These are phyloP conservation scores for Aureobasidium mangrovei DNA, from an alignment of 2,329 filamentous ascomycete genomes.

Conservation along the genomic window DNA sequence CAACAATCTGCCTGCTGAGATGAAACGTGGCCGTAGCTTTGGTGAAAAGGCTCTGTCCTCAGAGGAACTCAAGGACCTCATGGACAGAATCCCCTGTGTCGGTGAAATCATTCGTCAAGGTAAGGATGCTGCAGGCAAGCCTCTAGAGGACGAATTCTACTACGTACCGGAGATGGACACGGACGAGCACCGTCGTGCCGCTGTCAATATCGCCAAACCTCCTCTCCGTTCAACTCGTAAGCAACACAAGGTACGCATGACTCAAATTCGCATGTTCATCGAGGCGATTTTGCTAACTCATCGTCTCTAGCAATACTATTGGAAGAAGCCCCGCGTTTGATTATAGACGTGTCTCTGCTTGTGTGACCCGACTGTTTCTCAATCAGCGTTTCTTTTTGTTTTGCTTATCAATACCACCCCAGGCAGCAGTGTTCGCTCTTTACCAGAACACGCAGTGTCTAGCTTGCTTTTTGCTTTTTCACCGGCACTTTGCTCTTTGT, in stretches of 20 bases:
- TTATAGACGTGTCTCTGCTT: not conserved
- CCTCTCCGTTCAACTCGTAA: constrained; percentile 85
- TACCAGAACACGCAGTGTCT: too few relatives aligned
- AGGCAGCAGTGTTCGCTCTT: too few relatives aligned
- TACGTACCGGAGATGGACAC: constrained; percentile 82
- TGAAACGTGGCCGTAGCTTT: constrained; percentile 30
- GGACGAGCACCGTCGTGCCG: constrained; percentile 67
- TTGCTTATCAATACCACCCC: not conserved
- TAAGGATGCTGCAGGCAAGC: constrained; percentile 91
- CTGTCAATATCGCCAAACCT: constrained; percentile 80
- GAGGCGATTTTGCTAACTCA: not conserved
- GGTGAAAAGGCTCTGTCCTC: constrained; percentile 39
- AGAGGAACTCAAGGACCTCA: constrained; percentile 57
- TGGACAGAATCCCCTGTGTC: constrained; percentile 68
- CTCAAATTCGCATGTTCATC: not conserved
- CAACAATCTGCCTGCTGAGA: constrained; percentile 65
- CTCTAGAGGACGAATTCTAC: constrained; percentile 93
- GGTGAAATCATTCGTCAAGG: constrained; percentile 84
- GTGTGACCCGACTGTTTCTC: not conserved
- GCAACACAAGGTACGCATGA: constrained; percentile 77
- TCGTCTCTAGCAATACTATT: constrained; percentile 16
- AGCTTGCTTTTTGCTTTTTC: too few relatives aligned
- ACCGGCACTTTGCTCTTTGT: too few relatives aligned
- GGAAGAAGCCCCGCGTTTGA: constrained; percentile 17
- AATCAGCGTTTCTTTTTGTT: not conserved